These are phyloP conservation scores for Microcyclospora pomicola DNA, from an alignment of 2,329 filamentous ascomycete species.

Conservation along the genomic window DNA sequence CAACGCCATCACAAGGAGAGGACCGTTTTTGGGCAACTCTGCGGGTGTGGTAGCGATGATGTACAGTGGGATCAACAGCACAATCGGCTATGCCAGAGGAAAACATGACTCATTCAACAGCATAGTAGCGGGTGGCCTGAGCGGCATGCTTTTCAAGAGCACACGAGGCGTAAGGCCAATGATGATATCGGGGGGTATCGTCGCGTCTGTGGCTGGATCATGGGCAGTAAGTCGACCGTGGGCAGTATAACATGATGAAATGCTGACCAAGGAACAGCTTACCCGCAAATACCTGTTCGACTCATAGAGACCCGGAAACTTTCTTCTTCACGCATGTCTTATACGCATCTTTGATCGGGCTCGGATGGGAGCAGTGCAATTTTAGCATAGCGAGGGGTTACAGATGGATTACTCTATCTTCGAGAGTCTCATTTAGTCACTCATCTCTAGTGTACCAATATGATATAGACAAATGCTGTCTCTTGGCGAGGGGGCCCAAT, in stretches of 20 bases:
- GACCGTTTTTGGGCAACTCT: slow-evolving; percentile 91
- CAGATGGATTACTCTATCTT: too few species aligned
- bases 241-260: background rate
- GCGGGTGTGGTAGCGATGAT: slow-evolving; percentile 90
- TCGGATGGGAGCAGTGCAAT: too few species aligned
- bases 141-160: slow-evolving; percentile 93
- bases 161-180: slow-evolving; percentile 81
- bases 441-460: too few species aligned
- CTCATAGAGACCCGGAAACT: background rate
- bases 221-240: slow-evolving; percentile 64
- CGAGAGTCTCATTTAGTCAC: too few species aligned
- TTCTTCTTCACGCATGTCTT: too few species aligned
- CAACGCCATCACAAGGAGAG: slow-evolving; percentile 83
- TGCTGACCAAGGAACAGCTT: slow-evolving; percentile 6
- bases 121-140: slow-evolving; percentile 68
- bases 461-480: too few species aligned
- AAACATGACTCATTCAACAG: slow-evolving; percentile 88
- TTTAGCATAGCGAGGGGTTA: too few species aligned
- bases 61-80: slow-evolving; percentile 87
- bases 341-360: too few species aligned
- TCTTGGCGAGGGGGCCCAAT: too few species aligned
- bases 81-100: slow-evolving; percentile 62
- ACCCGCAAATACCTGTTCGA: slow-evolving; percentile 9
- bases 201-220: slow-evolving; percentile 67
- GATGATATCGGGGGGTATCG: slow-evolving; percentile 85